Evolutionary conservation across 495 filamentous ascomycete species (phyloP).

Genomic region (Sabuloglossum arenarium): DNA sequence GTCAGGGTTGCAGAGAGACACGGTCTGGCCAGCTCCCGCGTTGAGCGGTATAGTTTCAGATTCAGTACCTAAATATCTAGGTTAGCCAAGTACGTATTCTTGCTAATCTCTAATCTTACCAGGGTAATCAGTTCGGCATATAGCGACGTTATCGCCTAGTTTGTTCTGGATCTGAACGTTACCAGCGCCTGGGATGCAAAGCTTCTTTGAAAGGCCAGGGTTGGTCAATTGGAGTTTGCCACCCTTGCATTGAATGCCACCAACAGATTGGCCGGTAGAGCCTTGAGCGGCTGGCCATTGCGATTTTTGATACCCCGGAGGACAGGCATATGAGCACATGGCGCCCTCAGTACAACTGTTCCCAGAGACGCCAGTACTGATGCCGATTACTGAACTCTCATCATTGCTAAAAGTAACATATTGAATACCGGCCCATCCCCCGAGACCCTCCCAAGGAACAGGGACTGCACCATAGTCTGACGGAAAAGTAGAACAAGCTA

Average conservation of each 20-base stretch:
- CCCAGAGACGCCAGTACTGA: conserved; percentile 34
- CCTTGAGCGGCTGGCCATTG: conserved; percentile 82
- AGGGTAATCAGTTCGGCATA: conserved; percentile 95
- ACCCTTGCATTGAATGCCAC: conserved; percentile 65
- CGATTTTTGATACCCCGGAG: conserved; percentile 73
- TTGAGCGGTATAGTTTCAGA: conserved; percentile 59
- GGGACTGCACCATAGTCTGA: conserved; percentile 61
- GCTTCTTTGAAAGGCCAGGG: conserved; percentile 31
- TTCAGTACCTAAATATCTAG: conserved; percentile 35
- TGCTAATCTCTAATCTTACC: conserved; percentile 23
- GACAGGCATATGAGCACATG: conserved; percentile 90
- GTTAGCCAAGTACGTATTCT: background rate
- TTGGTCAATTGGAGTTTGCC: conserved; percentile 69
- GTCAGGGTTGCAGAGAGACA: conserved; percentile 47
- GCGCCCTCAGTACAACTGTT: conserved; percentile 35
- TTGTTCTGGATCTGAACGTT: conserved; percentile 56
- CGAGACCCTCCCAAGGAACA: conserved; percentile 42
- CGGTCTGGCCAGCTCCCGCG: conserved; percentile 29
- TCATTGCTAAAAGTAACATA: conserved; percentile 19
- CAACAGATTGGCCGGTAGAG: conserved; percentile 62
- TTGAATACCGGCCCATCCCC: conserved; percentile 72
- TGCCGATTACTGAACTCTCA: conserved; percentile 29
- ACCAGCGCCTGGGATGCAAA: conserved; percentile 57
- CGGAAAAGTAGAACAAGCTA: conserved; percentile 57
- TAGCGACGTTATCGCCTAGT: conserved; percentile 36